phyloP scores from a whole-genome alignment of 169 alveolate species.

The Plasmodium vivax region DNA sequence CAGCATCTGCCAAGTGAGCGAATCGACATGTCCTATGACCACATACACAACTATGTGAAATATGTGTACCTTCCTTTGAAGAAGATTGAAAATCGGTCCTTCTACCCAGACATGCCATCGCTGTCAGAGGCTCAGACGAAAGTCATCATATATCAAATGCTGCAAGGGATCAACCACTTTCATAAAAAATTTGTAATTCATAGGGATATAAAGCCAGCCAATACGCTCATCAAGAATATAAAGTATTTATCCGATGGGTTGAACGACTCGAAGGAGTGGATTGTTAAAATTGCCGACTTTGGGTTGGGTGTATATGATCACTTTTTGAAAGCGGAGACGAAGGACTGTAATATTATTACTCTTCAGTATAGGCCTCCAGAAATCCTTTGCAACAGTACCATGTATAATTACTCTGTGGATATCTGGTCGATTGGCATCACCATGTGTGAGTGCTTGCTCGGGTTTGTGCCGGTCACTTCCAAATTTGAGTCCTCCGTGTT shows the following conservation, averaged over 20 bases:
- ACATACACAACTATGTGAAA: conserved; percentile 55
- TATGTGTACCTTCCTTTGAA: conserved; percentile 54
- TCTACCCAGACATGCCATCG: conserved; percentile 80
- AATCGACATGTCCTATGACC: conserved; percentile 47
- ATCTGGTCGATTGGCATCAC: conserved; percentile 86
- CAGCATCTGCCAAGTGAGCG: conserved; percentile 35
- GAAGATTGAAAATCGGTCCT: conserved; percentile 15
- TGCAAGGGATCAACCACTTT: conserved; percentile 81
- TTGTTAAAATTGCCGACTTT: conserved; percentile 83
- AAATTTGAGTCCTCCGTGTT: conserved; percentile 53
- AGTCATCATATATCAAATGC: conserved; percentile 83
- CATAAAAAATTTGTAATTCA: conserved; percentile 84
- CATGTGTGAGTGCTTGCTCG: conserved; percentile 76
- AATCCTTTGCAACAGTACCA: conserved; percentile 70
- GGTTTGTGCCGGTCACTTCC: conserved; percentile 48
- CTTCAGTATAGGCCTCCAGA: conserved; percentile 87
- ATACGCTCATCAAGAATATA: conserved; percentile 82
- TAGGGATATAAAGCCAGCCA: conserved; percentile 86
- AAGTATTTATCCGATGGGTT: conserved; percentile 62
- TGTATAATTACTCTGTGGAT: conserved; percentile 77
- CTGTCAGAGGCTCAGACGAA: conserved; percentile 81
- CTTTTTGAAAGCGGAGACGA: conserved; percentile 80
- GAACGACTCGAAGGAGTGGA: conserved; percentile 68
- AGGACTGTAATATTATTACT: conserved; percentile 82
- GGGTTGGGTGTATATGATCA: conserved; percentile 83